phyloP scores from a whole-genome alignment of 306 rosid genomes.

The Vicia villosa region DNA sequence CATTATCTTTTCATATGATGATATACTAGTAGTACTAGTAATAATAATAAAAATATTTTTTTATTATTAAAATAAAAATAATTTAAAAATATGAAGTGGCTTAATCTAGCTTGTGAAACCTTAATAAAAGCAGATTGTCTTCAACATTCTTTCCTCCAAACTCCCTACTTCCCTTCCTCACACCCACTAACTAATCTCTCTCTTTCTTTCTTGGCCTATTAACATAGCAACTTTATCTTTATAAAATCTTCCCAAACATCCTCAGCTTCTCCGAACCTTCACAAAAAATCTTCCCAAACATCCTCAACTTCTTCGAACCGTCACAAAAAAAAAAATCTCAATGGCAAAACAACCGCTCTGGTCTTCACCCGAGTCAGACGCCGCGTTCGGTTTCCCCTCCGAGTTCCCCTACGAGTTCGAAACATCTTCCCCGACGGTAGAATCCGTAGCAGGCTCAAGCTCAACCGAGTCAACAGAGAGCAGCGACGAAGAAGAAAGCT shows the following conservation, averaged over 20 bases:
- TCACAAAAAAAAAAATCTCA: background rate
- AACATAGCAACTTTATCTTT: background rate
- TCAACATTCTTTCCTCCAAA: slow-evolving; percentile 51
- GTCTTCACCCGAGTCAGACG: slow-evolving; percentile 46
- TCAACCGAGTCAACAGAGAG: slow-evolving; percentile 55
- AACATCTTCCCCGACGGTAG: slow-evolving; percentile 38
- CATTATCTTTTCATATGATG: background rate
- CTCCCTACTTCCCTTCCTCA: slow-evolving; percentile 12
- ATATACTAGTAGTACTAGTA: too few species aligned
- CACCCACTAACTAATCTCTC: background rate
- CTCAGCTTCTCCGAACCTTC: background rate
- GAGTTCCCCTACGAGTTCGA: slow-evolving; percentile 74
- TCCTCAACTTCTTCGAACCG: background rate
- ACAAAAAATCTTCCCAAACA: background rate
- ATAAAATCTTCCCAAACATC: background rate
- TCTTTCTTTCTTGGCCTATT: background rate
- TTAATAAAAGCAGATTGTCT: slow-evolving; percentile 75
- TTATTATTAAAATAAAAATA: background rate
- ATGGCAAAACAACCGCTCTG: slow-evolving; percentile 47
- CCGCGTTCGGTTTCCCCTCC: slow-evolving; percentile 49
- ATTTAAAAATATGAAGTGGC: slow-evolving; percentile 4
- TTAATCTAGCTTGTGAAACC: slow-evolving; percentile 63
- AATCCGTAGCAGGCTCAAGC: slow-evolving; percentile 41
- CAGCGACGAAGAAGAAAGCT: slow-evolving; percentile 71
- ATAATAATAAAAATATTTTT: background rate